Conservation (phyloP, 2,329 filamentous ascomycete genomes). For the Colletotrichum sp. region DNA sequence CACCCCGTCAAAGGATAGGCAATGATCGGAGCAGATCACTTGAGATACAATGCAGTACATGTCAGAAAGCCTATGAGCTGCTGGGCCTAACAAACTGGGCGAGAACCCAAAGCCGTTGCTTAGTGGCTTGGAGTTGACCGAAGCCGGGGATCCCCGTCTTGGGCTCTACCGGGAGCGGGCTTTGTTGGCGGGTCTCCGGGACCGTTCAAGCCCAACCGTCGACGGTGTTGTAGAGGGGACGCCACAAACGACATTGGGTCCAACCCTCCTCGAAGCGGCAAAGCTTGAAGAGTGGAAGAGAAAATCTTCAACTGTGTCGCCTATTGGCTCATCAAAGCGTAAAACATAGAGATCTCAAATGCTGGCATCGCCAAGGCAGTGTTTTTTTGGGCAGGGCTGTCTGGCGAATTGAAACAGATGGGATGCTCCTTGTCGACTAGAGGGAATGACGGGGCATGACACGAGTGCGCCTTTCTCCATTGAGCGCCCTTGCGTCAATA, state of each 20-base stretch:
- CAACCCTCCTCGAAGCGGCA: not conserved
- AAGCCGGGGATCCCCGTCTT: constrained; percentile 14
- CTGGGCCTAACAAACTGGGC: not conserved
- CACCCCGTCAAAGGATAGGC: not conserved
- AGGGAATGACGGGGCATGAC: not conserved
- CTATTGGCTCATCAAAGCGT: not conserved
- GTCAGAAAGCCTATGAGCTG: not conserved
- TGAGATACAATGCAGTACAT: not conserved
- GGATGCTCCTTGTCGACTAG: constrained; percentile 8
- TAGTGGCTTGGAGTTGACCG: not conserved
- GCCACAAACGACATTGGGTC: not conserved
- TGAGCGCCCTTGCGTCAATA: not conserved
- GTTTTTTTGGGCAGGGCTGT: constrained; percentile 11
- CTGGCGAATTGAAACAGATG: not conserved
- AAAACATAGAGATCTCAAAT: not conserved
- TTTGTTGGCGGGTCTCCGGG: not conserved
- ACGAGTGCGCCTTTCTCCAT: not conserved
- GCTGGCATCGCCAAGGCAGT: not conserved
- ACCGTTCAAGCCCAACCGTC: constrained; percentile 1
- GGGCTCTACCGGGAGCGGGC: not conserved
- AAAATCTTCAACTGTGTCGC: not conserved
- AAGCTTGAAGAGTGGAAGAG: not conserved
- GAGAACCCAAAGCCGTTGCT: not conserved
- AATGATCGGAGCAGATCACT: not conserved
- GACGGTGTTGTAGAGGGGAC: not conserved